Percentiles rank a stretch among this genome's conserved stretches.
Conservation (phyloP, 2,329 filamentous ascomycete genomes). For the Myotisia sp. region DNA sequence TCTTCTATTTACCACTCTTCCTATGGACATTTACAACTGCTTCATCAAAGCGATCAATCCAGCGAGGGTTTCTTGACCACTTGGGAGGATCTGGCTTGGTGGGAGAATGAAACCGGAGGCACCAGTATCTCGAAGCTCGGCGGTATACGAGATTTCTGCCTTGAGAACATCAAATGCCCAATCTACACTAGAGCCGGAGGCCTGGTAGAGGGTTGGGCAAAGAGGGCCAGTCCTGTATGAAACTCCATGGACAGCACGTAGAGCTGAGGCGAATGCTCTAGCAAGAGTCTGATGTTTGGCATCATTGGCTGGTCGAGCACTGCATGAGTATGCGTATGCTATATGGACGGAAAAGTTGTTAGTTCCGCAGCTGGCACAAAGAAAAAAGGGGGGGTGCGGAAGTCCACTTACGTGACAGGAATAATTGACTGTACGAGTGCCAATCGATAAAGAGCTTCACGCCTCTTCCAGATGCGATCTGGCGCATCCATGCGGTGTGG, state of each 20-base stretch:
- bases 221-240: slow-evolving; percentile 32
- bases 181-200: slow-evolving; percentile 28
- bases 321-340: slow-evolving; percentile 47
- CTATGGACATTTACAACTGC: slow-evolving; percentile 1
- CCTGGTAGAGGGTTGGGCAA: slow-evolving; percentile 49
- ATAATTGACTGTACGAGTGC: slow-evolving; percentile 49
- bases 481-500: slow-evolving; percentile 35
- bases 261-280: slow-evolving; percentile 36
- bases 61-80: slow-evolving; percentile 35
- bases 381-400: not conserved
- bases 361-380: not conserved
- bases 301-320: slow-evolving; percentile 33
- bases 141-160: slow-evolving; percentile 34
- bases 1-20: not conserved
- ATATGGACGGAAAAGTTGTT: not conserved
- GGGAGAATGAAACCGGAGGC: slow-evolving; percentile 37
- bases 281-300: slow-evolving; percentile 38
- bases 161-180: slow-evolving; percentile 32
- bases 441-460: slow-evolving; percentile 51
- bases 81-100: slow-evolving; percentile 35
- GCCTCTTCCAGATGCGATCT: slow-evolving; percentile 34
- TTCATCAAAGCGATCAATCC: slow-evolving; percentile 17
- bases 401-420: slow-evolving; percentile 28
- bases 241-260: slow-evolving; percentile 41
- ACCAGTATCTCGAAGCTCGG: slow-evolving; percentile 38